These are phyloP conservation scores for Salix exigua DNA, from an alignment of 345 rosid species.

Conservation along the genomic window DNA sequence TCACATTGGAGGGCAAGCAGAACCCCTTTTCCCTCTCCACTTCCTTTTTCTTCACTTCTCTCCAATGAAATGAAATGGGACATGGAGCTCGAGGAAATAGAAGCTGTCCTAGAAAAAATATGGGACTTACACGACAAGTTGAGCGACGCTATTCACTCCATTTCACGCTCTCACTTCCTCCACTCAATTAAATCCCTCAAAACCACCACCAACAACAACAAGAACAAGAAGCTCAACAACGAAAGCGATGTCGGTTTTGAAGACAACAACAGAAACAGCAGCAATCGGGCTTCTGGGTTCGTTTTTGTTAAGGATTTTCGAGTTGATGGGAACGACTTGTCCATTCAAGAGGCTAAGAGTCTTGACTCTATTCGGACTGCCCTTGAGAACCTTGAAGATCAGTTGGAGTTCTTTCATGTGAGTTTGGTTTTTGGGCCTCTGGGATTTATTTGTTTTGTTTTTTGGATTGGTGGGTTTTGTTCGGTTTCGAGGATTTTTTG, in stretches of 20 bases:
- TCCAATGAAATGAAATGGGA: constrained; percentile 47
- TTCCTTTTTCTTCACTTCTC: background rate
- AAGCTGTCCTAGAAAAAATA: constrained; percentile 79
- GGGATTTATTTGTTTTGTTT: background rate
- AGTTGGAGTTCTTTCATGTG: constrained; percentile 89
- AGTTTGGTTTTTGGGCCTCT: constrained; percentile 15
- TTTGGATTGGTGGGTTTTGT: background rate
- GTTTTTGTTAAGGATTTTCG: constrained; percentile 77
- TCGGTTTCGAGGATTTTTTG: background rate
- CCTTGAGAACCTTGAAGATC: constrained; percentile 95
- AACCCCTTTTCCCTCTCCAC: background rate
- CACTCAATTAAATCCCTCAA: constrained; percentile 45
- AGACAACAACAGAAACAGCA: background rate
- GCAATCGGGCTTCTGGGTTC: constrained; percentile 44
- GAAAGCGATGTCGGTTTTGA: constrained; percentile 29
- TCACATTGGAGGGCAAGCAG: background rate
- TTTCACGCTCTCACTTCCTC: constrained; percentile 77
- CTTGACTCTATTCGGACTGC: constrained; percentile 81
- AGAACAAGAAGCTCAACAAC: constrained; percentile 28
- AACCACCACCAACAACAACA: constrained; percentile 31
- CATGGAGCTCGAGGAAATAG: constrained; percentile 90
- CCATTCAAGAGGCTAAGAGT: constrained; percentile 81
- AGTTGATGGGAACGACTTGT: constrained; percentile 43
- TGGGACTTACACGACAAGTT: constrained; percentile 97
- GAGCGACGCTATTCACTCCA: constrained; percentile 88